Conservation (phyloP, 495 filamentous ascomycete species). For the Letharia lupina region DNA sequence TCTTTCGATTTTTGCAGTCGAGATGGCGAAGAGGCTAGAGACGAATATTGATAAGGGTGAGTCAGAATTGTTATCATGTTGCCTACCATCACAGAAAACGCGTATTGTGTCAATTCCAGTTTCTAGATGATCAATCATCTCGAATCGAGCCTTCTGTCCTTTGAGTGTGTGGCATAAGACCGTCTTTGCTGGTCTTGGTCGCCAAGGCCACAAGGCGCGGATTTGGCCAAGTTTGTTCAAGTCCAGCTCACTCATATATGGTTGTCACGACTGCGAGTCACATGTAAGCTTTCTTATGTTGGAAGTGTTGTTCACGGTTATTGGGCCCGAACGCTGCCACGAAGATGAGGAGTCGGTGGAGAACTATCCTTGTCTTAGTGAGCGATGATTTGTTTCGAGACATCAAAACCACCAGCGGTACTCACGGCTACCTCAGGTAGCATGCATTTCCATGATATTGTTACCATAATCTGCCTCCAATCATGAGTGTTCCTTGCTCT, state of each 20-base stretch:
- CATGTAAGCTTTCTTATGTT: neutral
- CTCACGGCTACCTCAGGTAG: neutral
- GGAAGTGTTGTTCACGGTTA: neutral
- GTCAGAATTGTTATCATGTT: neutral
- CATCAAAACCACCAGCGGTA: neutral
- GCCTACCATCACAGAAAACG: neutral
- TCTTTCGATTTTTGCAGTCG: neutral
- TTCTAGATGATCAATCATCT: neutral
- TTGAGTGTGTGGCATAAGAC: neutral
- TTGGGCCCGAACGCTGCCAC: neutral
- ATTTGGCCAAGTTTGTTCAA: neutral
- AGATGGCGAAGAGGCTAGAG: neutral
- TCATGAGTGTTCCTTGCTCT: neutral
- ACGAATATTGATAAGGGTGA: neutral
- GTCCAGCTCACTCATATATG: neutral
- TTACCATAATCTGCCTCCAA: neutral
- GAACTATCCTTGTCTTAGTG: neutral
- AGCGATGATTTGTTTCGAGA: neutral
- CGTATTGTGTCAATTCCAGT: neutral
- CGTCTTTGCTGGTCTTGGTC: neutral
- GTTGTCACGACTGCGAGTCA: neutral
- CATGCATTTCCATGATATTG: neutral
- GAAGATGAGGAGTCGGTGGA: neutral
- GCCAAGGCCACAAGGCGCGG: neutral
- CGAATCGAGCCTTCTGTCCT: neutral